Base-by-base conservation (phyloP, 345 rosid genomes). In the Citrus glauca region DNA sequence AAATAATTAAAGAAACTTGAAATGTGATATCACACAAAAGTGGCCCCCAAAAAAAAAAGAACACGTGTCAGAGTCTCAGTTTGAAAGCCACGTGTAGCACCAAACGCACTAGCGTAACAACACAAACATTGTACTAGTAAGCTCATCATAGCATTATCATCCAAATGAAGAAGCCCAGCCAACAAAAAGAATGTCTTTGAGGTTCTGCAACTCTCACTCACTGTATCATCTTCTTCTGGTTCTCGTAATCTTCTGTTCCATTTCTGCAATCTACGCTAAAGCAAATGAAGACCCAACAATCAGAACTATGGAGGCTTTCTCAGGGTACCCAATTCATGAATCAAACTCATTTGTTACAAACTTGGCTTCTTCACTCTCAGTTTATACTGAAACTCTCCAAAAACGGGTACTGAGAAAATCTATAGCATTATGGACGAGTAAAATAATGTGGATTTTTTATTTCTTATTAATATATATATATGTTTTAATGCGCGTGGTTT, bases 291-390 rank as follows among this genome's bases (percentile, higher is more conserved):
- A 84, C 86, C 88, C 94, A 25, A 87, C 91, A 20, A 82, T 78
- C 69, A 84, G 67, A 85, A 93, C 91, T 38, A 90, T 93, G 97
- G 92, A 93, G 75, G 97, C 86, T 62, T 94, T 94, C 86, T 91
- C 98, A 5, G 98, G 98, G 9, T 92, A 91, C 87, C 91, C 94
- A 32, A 69, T 93, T 78, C 89, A 83, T 71, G 96, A 91, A 80
- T 73, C 81, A 73, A 84, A 69, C 71, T 77, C 85, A 61, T 78
- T 73, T 25, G 57, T 62, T 30, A 10, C 79, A 45, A 70, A 62
- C 76, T 82, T 86, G 22, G 85, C 80, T 84, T 82, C 90, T 78
- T 84, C 92, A 72, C 88, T 93, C 10, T 82, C 86, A 8, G 92
- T 92, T 53, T 92, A 91, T 71, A 66, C 85, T 77, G 88, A 81